These are phyloP conservation scores for Aureococcus anophagefferens DNA, from an alignment of 108 stramenopile species.

Conservation along the genomic window DNA sequence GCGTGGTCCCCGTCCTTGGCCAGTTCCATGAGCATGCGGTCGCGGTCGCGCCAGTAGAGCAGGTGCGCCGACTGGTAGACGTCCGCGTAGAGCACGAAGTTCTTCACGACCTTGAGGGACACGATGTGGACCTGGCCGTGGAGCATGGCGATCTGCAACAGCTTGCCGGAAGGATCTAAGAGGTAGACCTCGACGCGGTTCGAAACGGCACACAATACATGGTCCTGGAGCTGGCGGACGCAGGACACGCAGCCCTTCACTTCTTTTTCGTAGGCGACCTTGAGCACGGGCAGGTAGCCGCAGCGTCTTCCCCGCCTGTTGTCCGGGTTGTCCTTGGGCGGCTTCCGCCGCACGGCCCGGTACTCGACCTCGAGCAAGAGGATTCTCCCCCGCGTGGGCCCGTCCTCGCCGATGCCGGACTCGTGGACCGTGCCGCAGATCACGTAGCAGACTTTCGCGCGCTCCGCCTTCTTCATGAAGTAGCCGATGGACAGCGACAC, in stretches of 20 bases:
- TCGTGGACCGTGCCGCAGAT: not conserved
- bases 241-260: not conserved
- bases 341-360: not conserved
- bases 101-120: not conserved
- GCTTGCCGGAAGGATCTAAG: not conserved
- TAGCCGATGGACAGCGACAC: no score
- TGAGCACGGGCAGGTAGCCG: not conserved
- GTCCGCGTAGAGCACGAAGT: not conserved
- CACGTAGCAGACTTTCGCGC: not conserved
- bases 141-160: not conserved
- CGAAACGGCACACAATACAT: no score
- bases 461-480: not conserved
- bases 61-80: not conserved
- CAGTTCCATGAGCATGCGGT: not conserved
- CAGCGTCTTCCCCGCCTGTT: not conserved
- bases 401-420: not conserved
- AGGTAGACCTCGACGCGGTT: not conserved
- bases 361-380: not conserved
- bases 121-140: not conserved
- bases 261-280: not conserved
- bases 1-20: not conserved
- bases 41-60: not conserved
- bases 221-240: not conserved
- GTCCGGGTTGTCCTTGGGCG: not conserved
- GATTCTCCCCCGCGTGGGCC: no score